Percentiles rank a stretch among this genome's conserved stretches.
Evolutionary conservation across 2,329 filamentous ascomycete species (phyloP).

Genomic region (Xylaria sp.): DNA sequence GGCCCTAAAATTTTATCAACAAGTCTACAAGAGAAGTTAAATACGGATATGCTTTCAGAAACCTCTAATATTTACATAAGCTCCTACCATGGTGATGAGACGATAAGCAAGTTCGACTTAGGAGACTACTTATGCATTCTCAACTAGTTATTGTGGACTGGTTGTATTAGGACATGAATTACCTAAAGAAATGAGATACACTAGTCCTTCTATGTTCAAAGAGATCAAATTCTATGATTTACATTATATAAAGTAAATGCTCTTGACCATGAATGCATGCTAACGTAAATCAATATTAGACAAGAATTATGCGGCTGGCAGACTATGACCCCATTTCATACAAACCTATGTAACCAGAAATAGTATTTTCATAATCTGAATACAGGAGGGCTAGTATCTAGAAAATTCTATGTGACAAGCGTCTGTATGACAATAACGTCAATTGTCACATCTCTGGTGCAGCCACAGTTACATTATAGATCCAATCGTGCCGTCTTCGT

Average conservation of each 20-base stretch:
- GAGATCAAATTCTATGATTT: neutral
- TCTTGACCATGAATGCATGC: neutral
- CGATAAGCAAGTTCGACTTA: neutral
- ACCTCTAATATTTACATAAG: neutral
- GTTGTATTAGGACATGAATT: too few species aligned
- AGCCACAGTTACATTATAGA: neutral
- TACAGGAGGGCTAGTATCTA: neutral
- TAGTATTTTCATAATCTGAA: neutral
- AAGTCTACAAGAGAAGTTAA: neutral
- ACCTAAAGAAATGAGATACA: neutral
- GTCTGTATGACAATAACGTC: neutral
- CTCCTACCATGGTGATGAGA: neutral
- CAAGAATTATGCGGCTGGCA: neutral
- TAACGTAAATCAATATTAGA: neutral
- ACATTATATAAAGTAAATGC: neutral
- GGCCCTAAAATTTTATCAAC: neutral
- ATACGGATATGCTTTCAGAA: neutral
- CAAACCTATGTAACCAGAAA: neutral
- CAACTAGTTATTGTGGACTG: neutral
- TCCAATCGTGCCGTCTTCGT: neutral
- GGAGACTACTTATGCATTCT: neutral
- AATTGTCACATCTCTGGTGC: slow-evolving; percentile 5
- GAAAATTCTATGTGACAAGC: neutral
- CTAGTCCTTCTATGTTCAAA: neutral
- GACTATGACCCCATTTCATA: neutral